Conservation (phyloP, 441 rosid genomes). For the Populus hybrid region DNA sequence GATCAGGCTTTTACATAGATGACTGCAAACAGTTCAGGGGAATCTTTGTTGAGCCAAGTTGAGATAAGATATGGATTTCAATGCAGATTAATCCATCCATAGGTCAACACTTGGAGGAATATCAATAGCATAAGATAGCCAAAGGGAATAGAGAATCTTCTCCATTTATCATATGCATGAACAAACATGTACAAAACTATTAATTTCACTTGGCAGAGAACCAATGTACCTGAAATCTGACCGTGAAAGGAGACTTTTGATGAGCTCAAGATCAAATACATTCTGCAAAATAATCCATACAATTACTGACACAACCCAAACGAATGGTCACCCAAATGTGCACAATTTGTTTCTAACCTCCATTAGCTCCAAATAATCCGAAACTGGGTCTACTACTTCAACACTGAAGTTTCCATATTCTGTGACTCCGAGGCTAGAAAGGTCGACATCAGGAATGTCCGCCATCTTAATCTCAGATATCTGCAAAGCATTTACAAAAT, state of each 20-base stretch:
- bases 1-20: background rate
- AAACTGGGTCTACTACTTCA: slow-evolving; percentile 91
- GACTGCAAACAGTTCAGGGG: background rate
- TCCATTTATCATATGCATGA: background rate
- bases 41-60: background rate
- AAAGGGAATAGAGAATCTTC: background rate
- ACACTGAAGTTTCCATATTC: slow-evolving; percentile 65
- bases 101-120: background rate
- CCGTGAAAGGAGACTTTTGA: slow-evolving; percentile 69
- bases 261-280: slow-evolving; percentile 84
- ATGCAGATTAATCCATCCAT: background rate
- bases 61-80: background rate
- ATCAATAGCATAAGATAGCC: background rate
- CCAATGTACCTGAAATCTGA: slow-evolving; percentile 67
- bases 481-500: slow-evolving; percentile 35
- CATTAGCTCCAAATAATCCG: slow-evolving; percentile 90
- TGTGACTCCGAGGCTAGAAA: slow-evolving; percentile 63
- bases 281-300: slow-evolving; percentile 48
- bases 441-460: slow-evolving; percentile 80
- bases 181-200: background rate
- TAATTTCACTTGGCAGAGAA: slow-evolving; percentile 13
- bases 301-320: slow-evolving; percentile 20
- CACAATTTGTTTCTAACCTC: slow-evolving; percentile 50
- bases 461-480: slow-evolving; percentile 86
- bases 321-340: slow-evolving; percentile 13